Evolutionary conservation across 2,329 filamentous ascomycete species (phyloP), one percentile per base, ranked within the genome.

Genomic region (Aspergillus ruber): DNA sequence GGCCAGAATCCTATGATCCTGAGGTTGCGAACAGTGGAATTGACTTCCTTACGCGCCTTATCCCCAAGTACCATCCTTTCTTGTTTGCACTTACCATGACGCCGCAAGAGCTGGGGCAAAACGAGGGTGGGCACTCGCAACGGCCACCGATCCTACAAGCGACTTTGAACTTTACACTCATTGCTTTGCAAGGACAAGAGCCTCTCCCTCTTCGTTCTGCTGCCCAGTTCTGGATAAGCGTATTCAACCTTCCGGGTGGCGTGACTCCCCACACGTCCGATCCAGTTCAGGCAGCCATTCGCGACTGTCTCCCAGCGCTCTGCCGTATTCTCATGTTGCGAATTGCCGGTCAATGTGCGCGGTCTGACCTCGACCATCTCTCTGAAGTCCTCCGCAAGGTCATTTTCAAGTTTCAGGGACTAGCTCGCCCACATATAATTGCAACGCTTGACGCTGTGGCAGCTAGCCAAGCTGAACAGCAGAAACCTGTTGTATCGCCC

Each of bases 201-300:
- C 69, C 71, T 8, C 61, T 75, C 12, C 70, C 72, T n/a, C 68
- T 74, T n/a, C 71, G 71, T 15, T 70, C 71, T 23, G 67, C 70
- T 4, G 67, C 71, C 29, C 58, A 64, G 29, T 74, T 74, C 52
- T 74, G 72, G 66, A 57, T 68, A n/a, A 59, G 61, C 15, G 53
- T 72, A 39, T 44, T 72, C 49, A 63, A 64, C 45, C 56, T 73
- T 48, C 60, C 63, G 15, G 56, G 45, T 42, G 50, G 38, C 23
- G 54, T 50, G 15, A 52, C 50, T 29, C 33, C 51, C 1, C 52
- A 55, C 18, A 56, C 64, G 21, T 56, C 56, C 3, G 50, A 50
- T 12, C 48, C 56, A 10, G 56, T 61, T 21, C 60, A 64, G 39
- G 54, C 55, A 32, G 63, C 65, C 9, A 56, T 68, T n/a, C 61